A percentile compares a stretch with the other conserved stretches of the same genome.
Conservation (phyloP, 306 rosid species). For the Cicer chorassanicum region DNA sequence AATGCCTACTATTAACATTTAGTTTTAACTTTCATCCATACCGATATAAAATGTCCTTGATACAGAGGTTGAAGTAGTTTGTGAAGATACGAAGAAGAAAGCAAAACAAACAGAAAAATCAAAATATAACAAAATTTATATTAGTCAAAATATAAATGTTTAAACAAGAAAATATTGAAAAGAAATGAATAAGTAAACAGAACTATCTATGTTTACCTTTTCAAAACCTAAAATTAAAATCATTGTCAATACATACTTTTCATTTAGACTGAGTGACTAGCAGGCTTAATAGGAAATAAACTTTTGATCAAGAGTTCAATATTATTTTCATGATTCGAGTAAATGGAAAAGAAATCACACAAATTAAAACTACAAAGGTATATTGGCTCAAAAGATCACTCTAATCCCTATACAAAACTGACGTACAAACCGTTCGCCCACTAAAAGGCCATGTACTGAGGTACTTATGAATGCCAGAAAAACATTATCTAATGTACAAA, state of each 20-base stretch:
- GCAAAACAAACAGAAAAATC: background rate
- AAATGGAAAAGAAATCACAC: slow-evolving; percentile 14
- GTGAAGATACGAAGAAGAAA: slow-evolving; percentile 15
- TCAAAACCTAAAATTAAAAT: slow-evolving; percentile 7
- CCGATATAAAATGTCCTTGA: background rate
- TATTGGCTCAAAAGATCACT: slow-evolving; percentile 9
- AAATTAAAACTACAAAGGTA: background rate
- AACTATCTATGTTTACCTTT: slow-evolving; percentile 7
- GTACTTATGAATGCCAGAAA: slow-evolving; percentile 11
- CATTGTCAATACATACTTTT: slow-evolving; percentile 4
- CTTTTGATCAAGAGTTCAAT: background rate
- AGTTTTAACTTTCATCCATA: slow-evolving; percentile 18
- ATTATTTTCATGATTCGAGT: background rate
- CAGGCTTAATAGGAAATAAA: slow-evolving; percentile 17
- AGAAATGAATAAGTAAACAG: background rate
- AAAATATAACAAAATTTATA: background rate
- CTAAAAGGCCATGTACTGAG: slow-evolving; percentile 14
- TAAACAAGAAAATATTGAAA: slow-evolving; percentile 9
- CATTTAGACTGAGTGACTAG: background rate
- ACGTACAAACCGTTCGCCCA: background rate
- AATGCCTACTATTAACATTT: background rate
- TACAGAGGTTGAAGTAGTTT: background rate
- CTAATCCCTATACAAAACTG: slow-evolving; percentile 10
- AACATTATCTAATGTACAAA: slow-evolving; percentile 23
- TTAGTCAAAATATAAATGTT: slow-evolving; percentile 20